phyloP scores from a whole-genome alignment of 805 yeast genomes.

The Candida morakotiae region DNA sequence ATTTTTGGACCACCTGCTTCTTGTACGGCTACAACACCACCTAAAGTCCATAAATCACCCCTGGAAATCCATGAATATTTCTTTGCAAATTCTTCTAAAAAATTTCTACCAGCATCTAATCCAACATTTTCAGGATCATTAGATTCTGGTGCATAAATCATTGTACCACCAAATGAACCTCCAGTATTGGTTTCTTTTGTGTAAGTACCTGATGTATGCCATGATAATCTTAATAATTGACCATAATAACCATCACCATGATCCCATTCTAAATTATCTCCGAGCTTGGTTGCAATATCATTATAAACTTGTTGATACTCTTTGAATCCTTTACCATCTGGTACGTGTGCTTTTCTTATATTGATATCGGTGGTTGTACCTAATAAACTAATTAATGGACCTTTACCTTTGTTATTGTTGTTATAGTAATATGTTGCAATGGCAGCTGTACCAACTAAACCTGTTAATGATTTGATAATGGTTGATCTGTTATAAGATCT shows the following conservation, averaged over 20 bases:
- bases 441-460: slow-evolving; percentile 22
- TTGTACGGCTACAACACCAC: slow-evolving; percentile 76
- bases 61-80: slow-evolving; percentile 67
- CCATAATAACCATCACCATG: slow-evolving; percentile 37
- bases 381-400: slow-evolving; percentile 10
- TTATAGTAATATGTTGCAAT: slow-evolving; percentile 16
- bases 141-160: slow-evolving; percentile 29
- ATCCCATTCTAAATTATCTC: slow-evolving; percentile 40
- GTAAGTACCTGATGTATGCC: slow-evolving; percentile 37
- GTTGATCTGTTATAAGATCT: slow-evolving; percentile 3
- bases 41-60: slow-evolving; percentile 79
- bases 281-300: slow-evolving; percentile 63
- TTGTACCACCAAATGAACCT: slow-evolving; percentile 36
- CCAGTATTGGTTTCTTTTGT: slow-evolving; percentile 23
- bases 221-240: slow-evolving; percentile 32
- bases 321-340: slow-evolving; percentile 32
- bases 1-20: slow-evolving; percentile 75
- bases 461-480: slow-evolving; percentile 10
- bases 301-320: slow-evolving; percentile 68
- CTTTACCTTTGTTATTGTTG: slow-evolving; percentile 6
- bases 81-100: slow-evolving; percentile 51
- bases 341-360: slow-evolving; percentile 28
- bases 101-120: slow-evolving; percentile 51
- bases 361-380: slow-evolving; percentile 20
- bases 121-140: slow-evolving; percentile 55